A percentile compares a stretch with the other conserved stretches of the same genome.
These are phyloP conservation scores for Crithidia mellificae DNA, from an alignment of 208 protist genomes.

Conservation along the genomic window DNA sequence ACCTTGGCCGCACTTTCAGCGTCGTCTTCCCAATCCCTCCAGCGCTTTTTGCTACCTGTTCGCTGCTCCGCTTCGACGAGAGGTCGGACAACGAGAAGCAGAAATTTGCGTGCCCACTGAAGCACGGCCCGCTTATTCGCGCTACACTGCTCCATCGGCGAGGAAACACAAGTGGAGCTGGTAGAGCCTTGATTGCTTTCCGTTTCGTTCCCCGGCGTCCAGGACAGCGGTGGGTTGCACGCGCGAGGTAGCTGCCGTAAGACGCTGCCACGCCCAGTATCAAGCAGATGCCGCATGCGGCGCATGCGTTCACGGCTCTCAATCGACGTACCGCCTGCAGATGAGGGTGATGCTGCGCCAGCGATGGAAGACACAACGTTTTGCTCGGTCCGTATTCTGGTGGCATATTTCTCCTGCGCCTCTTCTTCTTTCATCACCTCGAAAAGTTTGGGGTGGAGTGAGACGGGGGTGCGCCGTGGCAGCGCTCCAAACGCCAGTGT, in stretches of 20 bases:
- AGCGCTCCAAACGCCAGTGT: not conserved
- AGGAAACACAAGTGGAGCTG: no score
- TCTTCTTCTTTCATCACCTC: constrained; percentile 23
- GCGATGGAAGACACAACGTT: not conserved
- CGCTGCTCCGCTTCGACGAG: not conserved
- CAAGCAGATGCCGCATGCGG: constrained; percentile 30
- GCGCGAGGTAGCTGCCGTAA: constrained; percentile 30
- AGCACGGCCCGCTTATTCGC: constrained; percentile 2
- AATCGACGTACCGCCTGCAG: no score
- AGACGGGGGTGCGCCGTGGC: constrained; percentile 33
- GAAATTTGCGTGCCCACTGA: constrained; percentile 45
- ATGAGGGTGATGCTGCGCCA: no score
- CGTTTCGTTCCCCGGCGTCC: constrained; percentile 9
- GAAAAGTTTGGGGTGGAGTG: constrained; percentile 20
- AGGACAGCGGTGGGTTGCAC: constrained; percentile 18
- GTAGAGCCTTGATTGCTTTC: no score
- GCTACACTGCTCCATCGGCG: constrained; percentile 7
- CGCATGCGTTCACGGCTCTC: constrained; percentile 6
- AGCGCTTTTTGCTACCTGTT: not conserved
- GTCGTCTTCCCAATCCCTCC: not conserved
- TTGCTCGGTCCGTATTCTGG: not conserved
- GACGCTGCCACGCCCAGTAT: constrained; percentile 28
- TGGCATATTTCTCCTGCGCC: not conserved
- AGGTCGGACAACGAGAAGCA: constrained; percentile 21
- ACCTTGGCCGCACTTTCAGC: not conserved